These are phyloP conservation scores for Candida nemodendra DNA, from an alignment of 805 yeast genomes.

Conservation along the genomic window DNA sequence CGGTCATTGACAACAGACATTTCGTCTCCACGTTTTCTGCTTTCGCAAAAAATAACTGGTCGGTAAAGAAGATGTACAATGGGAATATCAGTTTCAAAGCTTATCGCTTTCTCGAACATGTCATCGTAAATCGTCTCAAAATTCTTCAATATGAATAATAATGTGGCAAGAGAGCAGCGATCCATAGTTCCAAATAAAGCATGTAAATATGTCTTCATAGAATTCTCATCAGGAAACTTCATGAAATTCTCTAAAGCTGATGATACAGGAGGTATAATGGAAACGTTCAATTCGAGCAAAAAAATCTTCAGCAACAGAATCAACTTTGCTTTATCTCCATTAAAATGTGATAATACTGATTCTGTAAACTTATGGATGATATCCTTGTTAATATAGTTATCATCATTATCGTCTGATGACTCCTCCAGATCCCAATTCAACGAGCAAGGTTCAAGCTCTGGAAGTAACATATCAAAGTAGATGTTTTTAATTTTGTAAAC, in stretches of 20 bases:
- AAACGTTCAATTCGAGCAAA: slow-evolving; percentile 10
- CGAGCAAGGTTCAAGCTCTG: slow-evolving; percentile 4
- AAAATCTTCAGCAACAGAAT: slow-evolving; percentile 14
- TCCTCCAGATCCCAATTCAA: slow-evolving; percentile 6
- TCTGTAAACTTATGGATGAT: slow-evolving; percentile 7
- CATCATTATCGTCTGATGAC: neutral
- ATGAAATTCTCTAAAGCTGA: slow-evolving; percentile 10
- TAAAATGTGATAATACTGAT: neutral
- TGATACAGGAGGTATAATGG: slow-evolving; percentile 16
- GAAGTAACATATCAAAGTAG: slow-evolving; percentile 4
- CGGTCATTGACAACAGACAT: slow-evolving; percentile 7
- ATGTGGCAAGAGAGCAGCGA: slow-evolving; percentile 13
- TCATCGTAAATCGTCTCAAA: slow-evolving; percentile 3
- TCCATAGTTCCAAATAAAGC: slow-evolving; percentile 12
- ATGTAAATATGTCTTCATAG: slow-evolving; percentile 1
- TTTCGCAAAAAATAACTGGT: slow-evolving; percentile 7
- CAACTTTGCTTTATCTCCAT: slow-evolving; percentile 9
- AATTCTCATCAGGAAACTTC: slow-evolving; percentile 1
- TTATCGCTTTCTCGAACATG: slow-evolving; percentile 4
- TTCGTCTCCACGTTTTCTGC: slow-evolving; percentile 1
- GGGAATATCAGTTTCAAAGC: slow-evolving; percentile 12
- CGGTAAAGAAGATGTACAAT: slow-evolving; percentile 14
- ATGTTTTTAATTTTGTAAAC: slow-evolving; percentile 10
- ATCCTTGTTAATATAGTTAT: slow-evolving; percentile 1
- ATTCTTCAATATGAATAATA: slow-evolving; percentile 6